Evolutionary conservation across 164 flowering plant species (phyloP).

Genomic region (Cinnamomum chago): DNA sequence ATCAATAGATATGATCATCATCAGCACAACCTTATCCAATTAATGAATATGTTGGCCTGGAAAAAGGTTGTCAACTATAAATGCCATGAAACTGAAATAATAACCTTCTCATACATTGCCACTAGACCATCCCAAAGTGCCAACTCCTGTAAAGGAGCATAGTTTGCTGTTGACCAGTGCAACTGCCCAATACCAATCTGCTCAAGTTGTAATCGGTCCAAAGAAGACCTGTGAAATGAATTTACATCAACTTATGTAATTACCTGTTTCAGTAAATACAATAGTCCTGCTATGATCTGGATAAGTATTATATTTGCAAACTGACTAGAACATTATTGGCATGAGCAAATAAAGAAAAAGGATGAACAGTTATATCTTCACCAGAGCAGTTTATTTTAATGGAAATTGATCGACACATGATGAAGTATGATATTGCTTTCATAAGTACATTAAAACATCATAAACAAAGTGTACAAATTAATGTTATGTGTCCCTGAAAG

Average conservation of each 20-base stretch:
- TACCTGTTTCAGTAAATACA: background rate
- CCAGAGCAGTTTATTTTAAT: background rate
- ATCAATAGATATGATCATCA: background rate
- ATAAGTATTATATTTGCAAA: background rate
- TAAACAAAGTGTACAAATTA: background rate
- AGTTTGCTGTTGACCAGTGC: constrained; percentile 98
- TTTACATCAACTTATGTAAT: background rate
- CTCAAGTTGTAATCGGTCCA: constrained; percentile 71
- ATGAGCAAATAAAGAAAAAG: background rate
- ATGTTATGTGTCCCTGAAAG: background rate
- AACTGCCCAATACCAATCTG: constrained; percentile 90
- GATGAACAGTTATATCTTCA: background rate
- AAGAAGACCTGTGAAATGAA: constrained; percentile 52
- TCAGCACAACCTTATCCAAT: background rate
- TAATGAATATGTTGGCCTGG: background rate
- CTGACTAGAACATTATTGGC: background rate
- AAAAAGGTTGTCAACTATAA: background rate
- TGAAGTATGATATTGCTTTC: background rate
- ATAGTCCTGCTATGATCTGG: background rate
- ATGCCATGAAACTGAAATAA: constrained; percentile 4
- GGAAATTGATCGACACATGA: background rate
- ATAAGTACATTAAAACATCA: background rate
- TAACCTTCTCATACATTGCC: constrained; percentile 98
- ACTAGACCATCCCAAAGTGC: constrained; percentile 99
- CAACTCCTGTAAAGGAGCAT: constrained; percentile 83